phyloP scores from a whole-genome alignment of 2,329 filamentous ascomycete genomes.

The Grosmannia clavigera region DNA sequence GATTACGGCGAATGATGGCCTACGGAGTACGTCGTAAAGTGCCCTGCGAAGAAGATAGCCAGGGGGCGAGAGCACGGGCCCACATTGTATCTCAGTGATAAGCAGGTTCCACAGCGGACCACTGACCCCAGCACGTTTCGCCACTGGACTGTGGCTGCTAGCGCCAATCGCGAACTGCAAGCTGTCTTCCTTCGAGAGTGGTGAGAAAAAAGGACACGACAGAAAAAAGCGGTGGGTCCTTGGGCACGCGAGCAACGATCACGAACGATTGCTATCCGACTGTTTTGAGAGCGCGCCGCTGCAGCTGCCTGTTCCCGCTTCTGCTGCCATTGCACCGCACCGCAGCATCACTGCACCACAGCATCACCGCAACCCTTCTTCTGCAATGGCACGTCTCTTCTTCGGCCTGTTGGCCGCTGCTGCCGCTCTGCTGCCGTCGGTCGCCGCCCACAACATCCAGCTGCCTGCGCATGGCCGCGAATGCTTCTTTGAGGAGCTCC shows the following conservation, averaged over 20 bases:
- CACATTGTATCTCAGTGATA: neutral
- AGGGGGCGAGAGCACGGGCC: neutral
- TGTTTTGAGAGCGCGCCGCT: neutral
- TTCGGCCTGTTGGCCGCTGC: conserved; percentile 29
- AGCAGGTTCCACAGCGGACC: neutral
- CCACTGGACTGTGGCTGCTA: neutral
- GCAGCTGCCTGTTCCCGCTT: neutral
- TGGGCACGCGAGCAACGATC: conserved; percentile 4
- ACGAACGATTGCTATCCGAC: neutral
- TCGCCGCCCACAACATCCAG: conserved; percentile 87
- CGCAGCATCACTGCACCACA: neutral
- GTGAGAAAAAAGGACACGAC: conserved; percentile 1
- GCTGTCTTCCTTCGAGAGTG: conserved; percentile 6
- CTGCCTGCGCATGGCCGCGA: conserved; percentile 86
- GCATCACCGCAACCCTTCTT: neutral
- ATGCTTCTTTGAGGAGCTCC: conserved; percentile 92
- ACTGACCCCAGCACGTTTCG: neutral
- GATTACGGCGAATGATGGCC: neutral
- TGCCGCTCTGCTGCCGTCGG: conserved; percentile 45
- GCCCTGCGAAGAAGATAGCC: no score
- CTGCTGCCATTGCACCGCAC: neutral
- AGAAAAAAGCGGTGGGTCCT: conserved; percentile 4
- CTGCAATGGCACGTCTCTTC: conserved; percentile 11
- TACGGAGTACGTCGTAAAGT: no score
- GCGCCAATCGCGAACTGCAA: conserved; percentile 11